Evolutionary conservation across 768 basidiomycete species (phyloP).

Genomic region (Suillus fuscotomentosus): DNA sequence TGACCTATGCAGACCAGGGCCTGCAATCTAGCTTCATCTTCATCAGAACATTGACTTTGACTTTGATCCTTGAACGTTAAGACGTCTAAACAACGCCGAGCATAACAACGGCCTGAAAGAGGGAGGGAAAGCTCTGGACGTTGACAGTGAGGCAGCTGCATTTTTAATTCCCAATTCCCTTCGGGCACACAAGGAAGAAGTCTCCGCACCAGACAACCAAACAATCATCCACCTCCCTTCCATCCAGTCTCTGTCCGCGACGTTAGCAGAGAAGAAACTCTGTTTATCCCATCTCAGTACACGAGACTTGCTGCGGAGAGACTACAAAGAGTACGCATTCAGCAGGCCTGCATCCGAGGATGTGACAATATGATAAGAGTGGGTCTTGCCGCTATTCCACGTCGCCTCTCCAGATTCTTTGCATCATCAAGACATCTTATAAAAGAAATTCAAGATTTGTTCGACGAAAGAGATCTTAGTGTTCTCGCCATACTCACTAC

Average conservation of each 20-base stretch:
- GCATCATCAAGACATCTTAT: constrained; percentile 21
- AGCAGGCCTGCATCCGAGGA: constrained; percentile 34
- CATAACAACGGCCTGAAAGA: constrained; percentile 75
- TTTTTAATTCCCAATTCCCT: constrained; percentile 64
- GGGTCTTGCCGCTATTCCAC: constrained; percentile 82
- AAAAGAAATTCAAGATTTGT: constrained; percentile 47
- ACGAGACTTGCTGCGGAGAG: constrained; percentile 80
- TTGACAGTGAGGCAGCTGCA: constrained; percentile 62
- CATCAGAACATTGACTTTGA: too few relatives aligned
- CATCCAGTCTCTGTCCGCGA: constrained; percentile 52
- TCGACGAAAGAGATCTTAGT: constrained; percentile 60
- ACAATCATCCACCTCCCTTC: constrained; percentile 22
- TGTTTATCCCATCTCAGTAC: constrained; percentile 66
- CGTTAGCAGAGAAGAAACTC: constrained; percentile 49
- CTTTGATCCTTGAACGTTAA: too few relatives aligned
- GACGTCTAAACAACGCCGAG: too few relatives aligned
- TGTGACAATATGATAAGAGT: constrained; percentile 43
- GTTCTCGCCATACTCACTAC: constrained; percentile 81
- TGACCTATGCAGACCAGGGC: too few relatives aligned
- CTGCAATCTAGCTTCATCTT: too few relatives aligned
- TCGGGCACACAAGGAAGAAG: constrained; percentile 24
- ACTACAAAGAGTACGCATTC: constrained; percentile 87
- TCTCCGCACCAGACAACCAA: constrained; percentile 27
- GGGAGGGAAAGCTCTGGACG: constrained; percentile 70
- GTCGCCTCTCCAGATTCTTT: constrained; percentile 50